Evolutionary conservation across 2,329 filamentous ascomycete species (phyloP), one percentile per base, ranked within the genome.

Genomic region (Colletotrichum orbiculare): DNA sequence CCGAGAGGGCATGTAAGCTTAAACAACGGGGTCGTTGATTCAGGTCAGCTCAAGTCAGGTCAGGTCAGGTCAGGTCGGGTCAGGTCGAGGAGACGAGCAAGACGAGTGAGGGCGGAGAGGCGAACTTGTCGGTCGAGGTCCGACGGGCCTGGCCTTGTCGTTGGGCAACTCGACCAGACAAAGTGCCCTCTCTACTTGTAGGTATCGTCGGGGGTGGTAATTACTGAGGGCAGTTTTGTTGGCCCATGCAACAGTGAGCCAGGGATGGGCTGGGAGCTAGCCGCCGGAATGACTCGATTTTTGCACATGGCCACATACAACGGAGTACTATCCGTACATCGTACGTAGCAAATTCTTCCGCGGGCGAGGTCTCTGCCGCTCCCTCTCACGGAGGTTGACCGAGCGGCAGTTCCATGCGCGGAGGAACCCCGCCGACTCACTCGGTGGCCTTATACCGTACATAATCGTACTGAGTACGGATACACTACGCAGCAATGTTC

Each of bases 361-460:
- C 25, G 25, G 25, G 25, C 25, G 25, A 25, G 25, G 25, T 25
- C 25, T 25, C 25, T 25, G 4, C 25, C 25, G 25, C 25, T 25
- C 25, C 25, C 25, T 25, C 57, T 56, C 62, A 62, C 62, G 62
- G 62, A 65, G 56, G 58, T 56, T 65, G 62, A 50, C 62, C 62
- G 62, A 65, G 58, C 52, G 50, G 43, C 57, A 61, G 57, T 62
- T 56, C 35, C 34, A 43, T 15, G 54, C 60, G 60, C 60, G 41
- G 54, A 47, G 54, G 35, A 42, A 43, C 46, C 62, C 62, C 62
- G 52, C 52, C 46, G 57, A 56, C 41, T 52, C 62, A 62, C 25
- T 25, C 25, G 25, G 25, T 25, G 25, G 25, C 25, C 25, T 25
- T 25, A 0, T 25, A 5, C 25, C 25, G 25, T 25, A 25, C 25